Percentiles rank a stretch among this genome's conserved stretches.
Evolutionary conservation across 495 filamentous ascomycete species (phyloP).

Genomic region (Beverwykella pulmonaria): DNA sequence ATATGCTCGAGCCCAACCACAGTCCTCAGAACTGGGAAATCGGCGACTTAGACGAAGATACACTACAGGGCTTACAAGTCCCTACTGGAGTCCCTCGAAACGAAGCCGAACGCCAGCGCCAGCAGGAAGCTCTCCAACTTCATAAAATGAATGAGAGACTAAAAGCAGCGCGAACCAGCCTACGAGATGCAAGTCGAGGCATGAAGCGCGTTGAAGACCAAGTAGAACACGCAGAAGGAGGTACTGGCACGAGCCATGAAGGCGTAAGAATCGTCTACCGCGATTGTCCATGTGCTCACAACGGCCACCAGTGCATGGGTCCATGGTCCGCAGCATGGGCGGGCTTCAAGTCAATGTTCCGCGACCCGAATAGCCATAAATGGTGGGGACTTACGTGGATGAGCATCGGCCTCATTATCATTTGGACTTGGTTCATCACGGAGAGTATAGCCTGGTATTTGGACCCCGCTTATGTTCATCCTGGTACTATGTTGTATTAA

Average conservation of each 20-base stretch:
- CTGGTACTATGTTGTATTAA: neutral
- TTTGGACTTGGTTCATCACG: constrained; percentile 27
- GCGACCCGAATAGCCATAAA: neutral
- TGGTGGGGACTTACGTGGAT: constrained; percentile 33
- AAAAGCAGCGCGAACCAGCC: constrained; percentile 41
- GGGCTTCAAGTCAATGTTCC: constrained; percentile 27
- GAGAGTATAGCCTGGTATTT: constrained; percentile 34
- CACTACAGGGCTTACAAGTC: constrained; percentile 28
- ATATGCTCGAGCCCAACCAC: constrained; percentile 48
- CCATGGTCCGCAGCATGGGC: constrained; percentile 15
- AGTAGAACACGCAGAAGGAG: constrained; percentile 35
- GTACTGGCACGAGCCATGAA: neutral
- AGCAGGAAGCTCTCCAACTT: constrained; percentile 42
- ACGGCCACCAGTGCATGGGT: constrained; percentile 1
- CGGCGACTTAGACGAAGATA: constrained; percentile 42
- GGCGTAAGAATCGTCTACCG: constrained; percentile 19
- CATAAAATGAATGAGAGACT: constrained; percentile 46
- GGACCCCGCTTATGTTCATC: neutral
- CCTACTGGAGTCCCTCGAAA: constrained; percentile 20
- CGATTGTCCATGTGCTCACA: constrained; percentile 28
- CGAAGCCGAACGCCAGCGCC: constrained; percentile 41
- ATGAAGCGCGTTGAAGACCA: constrained; percentile 44
- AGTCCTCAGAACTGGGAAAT: constrained; percentile 12
- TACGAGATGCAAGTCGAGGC: constrained; percentile 45
- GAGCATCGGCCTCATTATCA: constrained; percentile 20